These are phyloP conservation scores for Hymenotorrendiella dingleyae DNA, from an alignment of 2,329 filamentous ascomycete genomes.

Conservation along the genomic window DNA sequence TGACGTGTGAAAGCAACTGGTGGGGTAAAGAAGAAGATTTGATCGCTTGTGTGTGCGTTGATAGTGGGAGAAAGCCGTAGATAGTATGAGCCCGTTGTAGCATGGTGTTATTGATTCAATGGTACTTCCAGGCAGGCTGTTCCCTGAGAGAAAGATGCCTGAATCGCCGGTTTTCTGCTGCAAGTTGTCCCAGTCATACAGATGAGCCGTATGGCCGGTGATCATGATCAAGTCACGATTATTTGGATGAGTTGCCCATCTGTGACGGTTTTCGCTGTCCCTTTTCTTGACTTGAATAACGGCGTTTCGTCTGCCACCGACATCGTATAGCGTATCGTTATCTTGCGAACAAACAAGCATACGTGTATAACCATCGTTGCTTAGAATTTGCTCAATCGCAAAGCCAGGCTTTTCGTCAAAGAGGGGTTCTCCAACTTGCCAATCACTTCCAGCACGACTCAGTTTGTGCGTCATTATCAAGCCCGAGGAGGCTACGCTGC, in stretches of 20 bases:
- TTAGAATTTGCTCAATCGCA: background rate
- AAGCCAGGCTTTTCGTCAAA: slow-evolving; percentile 3
- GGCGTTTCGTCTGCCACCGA: background rate
- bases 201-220: background rate
- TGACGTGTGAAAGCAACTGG: background rate
- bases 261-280: background rate
- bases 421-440: slow-evolving; percentile 6
- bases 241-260: background rate
- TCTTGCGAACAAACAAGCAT: background rate
- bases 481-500: slow-evolving; percentile 27
- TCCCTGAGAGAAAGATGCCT: background rate
- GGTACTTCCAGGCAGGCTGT: background rate
- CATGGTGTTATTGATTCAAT: background rate
- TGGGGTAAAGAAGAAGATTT: slow-evolving; percentile 11
- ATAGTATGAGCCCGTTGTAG: slow-evolving; percentile 20
- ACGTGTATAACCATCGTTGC: background rate
- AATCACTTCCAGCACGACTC: background rate
- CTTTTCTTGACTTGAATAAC: background rate
- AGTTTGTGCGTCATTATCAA: slow-evolving; percentile 11
- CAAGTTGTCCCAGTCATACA: background rate
- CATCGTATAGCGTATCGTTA: background rate
- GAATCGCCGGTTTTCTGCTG: background rate
- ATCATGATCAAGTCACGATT: background rate
- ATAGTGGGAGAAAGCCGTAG: slow-evolving; percentile 21
- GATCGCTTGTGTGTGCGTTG: slow-evolving; percentile 24